These are phyloP conservation scores for Cardamine resedifolia DNA, from an alignment of 345 rosid species.

Conservation along the genomic window DNA sequence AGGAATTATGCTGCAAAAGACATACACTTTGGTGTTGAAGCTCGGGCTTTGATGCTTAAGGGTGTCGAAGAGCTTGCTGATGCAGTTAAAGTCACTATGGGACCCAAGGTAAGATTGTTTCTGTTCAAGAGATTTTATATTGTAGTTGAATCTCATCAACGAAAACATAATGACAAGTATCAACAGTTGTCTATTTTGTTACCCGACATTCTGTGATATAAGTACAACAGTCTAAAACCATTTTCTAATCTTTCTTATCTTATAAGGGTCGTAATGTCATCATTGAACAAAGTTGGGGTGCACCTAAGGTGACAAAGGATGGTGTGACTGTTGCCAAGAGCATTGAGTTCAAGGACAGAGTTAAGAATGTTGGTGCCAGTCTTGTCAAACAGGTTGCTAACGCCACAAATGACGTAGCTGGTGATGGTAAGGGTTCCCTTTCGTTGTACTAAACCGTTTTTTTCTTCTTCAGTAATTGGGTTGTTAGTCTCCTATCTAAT, in stretches of 20 bases:
- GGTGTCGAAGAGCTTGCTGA: constrained; percentile 98
- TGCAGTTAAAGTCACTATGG: constrained; percentile 94
- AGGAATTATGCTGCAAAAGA: constrained; percentile 94
- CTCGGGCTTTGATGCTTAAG: constrained; percentile 83
- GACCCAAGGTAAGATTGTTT: constrained; percentile 71
- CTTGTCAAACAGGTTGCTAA: constrained; percentile 99
- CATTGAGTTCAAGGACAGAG: constrained; percentile 85
- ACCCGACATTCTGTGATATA: not conserved
- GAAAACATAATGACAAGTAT: not conserved
- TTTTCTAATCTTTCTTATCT: not conserved
- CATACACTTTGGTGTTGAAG: constrained; percentile 83
- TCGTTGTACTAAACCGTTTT: no score
- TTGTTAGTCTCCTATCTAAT: not conserved
- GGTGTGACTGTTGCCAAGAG: constrained; percentile 99
- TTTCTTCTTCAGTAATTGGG: no score
- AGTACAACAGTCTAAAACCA: not conserved
- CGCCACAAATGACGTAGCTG: constrained; percentile 94
- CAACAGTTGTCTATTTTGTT: not conserved
- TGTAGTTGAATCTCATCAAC: no score
- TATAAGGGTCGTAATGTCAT: constrained; percentile 99
- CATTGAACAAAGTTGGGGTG: constrained; percentile 92
- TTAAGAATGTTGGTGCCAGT: constrained; percentile 94
- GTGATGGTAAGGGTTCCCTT: constrained; percentile 65
- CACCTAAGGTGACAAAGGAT: constrained; percentile 97
- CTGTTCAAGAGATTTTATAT: no score